These are phyloP conservation scores for Lachnellula subtilissima DNA, from an alignment of 2,329 filamentous ascomycete genomes.

Conservation along the genomic window DNA sequence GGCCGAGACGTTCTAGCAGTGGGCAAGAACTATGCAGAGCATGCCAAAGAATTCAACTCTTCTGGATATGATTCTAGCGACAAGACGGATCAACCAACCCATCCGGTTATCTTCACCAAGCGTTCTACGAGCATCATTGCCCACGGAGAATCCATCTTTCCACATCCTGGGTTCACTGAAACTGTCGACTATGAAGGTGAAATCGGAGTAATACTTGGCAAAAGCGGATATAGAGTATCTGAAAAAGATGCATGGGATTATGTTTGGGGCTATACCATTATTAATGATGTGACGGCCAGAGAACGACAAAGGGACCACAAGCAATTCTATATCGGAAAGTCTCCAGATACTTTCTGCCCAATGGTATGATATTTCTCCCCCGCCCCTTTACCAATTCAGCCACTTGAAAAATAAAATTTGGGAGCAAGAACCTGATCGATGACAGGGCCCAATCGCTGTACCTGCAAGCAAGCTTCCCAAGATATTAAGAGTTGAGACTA, in stretches of 20 bases:
- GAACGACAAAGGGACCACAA: constrained; percentile 55
- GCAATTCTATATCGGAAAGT: constrained; percentile 56
- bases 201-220: constrained; percentile 49
- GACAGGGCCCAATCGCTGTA: constrained; percentile 46
- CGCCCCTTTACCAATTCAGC: no score
- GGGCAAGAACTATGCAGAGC: constrained; percentile 53
- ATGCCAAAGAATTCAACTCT: constrained; percentile 53
- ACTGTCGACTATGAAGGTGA: constrained; percentile 49
- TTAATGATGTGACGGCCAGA: constrained; percentile 53
- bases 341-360: constrained; percentile 50
- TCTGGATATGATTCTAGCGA: constrained; percentile 52
- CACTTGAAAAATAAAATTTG: no score
- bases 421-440: neutral
- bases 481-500: constrained; percentile 36
- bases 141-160: constrained; percentile 36
- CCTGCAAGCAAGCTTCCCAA: constrained; percentile 41
- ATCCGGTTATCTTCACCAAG: constrained; percentile 54
- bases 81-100: constrained; percentile 46
- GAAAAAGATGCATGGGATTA: constrained; percentile 22
- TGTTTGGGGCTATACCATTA: constrained; percentile 41
- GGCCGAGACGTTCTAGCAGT: constrained; percentile 50
- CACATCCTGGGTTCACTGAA: constrained; percentile 43
- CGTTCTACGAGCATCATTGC: constrained; percentile 39
- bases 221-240: constrained; percentile 39
- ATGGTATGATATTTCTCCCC: constrained; percentile 35